Percentiles rank a stretch among this genome's conserved stretches.
Evolutionary conservation across 805 yeast species (phyloP).

Genomic region (Suhomyces canberraensis): DNA sequence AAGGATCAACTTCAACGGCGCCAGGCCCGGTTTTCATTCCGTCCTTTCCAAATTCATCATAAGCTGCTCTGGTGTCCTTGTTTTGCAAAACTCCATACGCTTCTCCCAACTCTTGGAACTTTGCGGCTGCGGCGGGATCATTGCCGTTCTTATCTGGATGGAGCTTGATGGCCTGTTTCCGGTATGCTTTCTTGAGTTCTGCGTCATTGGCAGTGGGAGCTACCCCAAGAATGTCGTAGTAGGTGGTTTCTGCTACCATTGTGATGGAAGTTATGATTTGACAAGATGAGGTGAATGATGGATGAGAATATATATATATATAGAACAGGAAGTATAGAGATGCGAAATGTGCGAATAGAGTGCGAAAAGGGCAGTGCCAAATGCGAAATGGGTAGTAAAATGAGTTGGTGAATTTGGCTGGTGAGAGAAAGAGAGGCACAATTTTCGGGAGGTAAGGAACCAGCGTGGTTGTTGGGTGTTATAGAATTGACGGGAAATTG

Average conservation of each 20-base stretch:
- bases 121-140: slow-evolving; percentile 83
- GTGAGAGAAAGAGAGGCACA: too few species aligned
- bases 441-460: too few species aligned
- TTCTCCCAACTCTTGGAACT: slow-evolving; percentile 67
- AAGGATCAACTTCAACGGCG: slow-evolving; percentile 70
- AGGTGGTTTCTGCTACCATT: slow-evolving; percentile 86
- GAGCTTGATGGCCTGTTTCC: slow-evolving; percentile 81
- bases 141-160: slow-evolving; percentile 98
- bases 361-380: too few species aligned
- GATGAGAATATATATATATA: too few species aligned
- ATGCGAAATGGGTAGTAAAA: too few species aligned
- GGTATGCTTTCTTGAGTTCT: slow-evolving; percentile 90
- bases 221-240: slow-evolving; percentile 79
- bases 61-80: slow-evolving; percentile 59
- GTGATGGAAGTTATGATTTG: not conserved
- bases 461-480: too few species aligned
- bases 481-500: too few species aligned
- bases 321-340: too few species aligned
- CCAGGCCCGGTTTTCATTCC: slow-evolving; percentile 62
- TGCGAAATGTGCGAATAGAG: too few species aligned
- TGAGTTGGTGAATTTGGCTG: too few species aligned
- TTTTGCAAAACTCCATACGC: slow-evolving; percentile 84
- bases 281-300: too few species aligned
- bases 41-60: slow-evolving; percentile 74
- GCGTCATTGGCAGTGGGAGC: slow-evolving; percentile 64